Percentiles rank a stretch among this genome's conserved stretches.
Conservation (phyloP, 306 rosid species). For the Cyclanthera cordifolia region DNA sequence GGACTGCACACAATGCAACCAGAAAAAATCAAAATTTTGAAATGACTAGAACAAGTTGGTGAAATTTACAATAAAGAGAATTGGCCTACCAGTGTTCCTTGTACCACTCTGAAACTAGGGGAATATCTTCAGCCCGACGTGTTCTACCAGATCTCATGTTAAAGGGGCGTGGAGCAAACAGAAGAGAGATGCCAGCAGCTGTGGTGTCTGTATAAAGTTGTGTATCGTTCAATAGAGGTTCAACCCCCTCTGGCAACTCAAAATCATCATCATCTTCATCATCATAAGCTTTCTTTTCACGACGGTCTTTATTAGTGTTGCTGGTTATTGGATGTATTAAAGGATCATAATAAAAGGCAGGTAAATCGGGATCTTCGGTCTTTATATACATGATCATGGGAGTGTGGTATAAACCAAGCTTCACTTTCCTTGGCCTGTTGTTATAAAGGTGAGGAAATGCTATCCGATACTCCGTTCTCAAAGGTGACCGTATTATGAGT, state of each 20-base stretch:
- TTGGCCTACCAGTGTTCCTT: constrained; percentile 79
- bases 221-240: constrained; percentile 67
- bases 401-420: constrained; percentile 84
- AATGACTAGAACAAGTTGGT: background rate
- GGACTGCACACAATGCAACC: constrained; percentile 44
- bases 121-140: constrained; percentile 91
- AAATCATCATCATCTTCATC: constrained; percentile 86
- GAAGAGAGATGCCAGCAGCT: constrained; percentile 84
- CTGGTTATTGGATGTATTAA: constrained; percentile 86
- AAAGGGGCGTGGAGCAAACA: constrained; percentile 98
- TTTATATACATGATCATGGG: constrained; percentile 97
- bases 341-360: constrained; percentile 97
- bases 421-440: constrained; percentile 97
- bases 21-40: constrained; percentile 2
- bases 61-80: background rate
- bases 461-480: constrained; percentile 90
- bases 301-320: constrained; percentile 80
- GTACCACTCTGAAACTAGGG: constrained; percentile 95
- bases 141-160: constrained; percentile 98
- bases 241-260: constrained; percentile 78
- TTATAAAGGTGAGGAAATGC: constrained; percentile 98
- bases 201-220: constrained; percentile 95
- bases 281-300: constrained; percentile 62
- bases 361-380: constrained; percentile 95
- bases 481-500: constrained; percentile 95